Evolutionary conservation across 805 yeast species (phyloP).

Genomic region (Lipomyces japonicus): DNA sequence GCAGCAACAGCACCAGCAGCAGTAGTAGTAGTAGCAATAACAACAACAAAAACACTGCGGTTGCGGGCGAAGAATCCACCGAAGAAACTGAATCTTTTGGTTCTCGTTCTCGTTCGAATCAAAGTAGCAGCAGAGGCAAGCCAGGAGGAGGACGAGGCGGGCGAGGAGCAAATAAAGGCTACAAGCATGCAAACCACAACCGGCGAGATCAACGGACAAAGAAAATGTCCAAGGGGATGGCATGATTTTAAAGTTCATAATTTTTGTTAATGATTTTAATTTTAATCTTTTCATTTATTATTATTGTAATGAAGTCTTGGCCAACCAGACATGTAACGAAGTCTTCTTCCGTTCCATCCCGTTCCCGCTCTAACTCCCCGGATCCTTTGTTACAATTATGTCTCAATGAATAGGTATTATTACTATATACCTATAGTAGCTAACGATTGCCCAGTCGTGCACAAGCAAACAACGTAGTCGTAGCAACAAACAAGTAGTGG

Average conservation of each 20-base stretch:
- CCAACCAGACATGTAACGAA: no score
- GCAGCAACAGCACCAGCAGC: background rate
- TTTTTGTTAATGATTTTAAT: background rate
- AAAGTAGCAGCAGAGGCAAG: background rate
- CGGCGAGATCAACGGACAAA: conserved; percentile 12
- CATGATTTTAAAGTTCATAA: background rate
- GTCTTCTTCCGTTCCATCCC: no score
- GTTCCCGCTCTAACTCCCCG: no score
- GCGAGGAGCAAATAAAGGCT: conserved; percentile 11
- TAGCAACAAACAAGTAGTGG: no score
- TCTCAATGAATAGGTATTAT: no score
- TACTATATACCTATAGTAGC: no score
- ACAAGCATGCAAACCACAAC: conserved; percentile 17
- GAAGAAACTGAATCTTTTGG: conserved; percentile 3
- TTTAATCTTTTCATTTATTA: background rate
- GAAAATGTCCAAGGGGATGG: conserved; percentile 13
- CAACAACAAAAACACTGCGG: no score
- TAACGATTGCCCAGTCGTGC: no score
- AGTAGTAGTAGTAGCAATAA: no score
- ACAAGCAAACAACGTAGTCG: no score
- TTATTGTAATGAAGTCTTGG: background rate
- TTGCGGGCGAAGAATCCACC: background rate
- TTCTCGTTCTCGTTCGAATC: background rate
- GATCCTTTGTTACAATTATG: no score
- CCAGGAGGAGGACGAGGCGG: conserved; percentile 1